phyloP scores from a whole-genome alignment of 2,329 filamentous ascomycete species.

The Hawksworthiomyces lignivorus region DNA sequence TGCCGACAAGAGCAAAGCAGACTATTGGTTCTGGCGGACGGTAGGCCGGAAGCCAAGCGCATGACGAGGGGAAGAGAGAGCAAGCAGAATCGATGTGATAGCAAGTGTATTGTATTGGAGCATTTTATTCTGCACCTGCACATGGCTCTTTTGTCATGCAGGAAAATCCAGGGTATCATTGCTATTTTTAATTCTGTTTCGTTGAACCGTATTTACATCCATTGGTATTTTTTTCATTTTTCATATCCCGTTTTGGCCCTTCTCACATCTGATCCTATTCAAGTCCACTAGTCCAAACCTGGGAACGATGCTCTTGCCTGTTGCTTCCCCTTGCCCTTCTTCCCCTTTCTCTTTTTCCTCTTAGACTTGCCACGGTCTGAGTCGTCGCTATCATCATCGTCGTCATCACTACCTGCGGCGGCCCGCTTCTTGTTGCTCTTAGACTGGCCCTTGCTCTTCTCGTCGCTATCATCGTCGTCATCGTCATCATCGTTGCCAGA shows the following conservation, averaged over 20 bases:
- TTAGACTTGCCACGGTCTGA: conserved; percentile 19
- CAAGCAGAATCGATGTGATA: too few species aligned
- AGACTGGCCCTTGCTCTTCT: conserved; percentile 15
- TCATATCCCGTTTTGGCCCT: neutral
- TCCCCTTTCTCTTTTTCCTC: conserved; percentile 24
- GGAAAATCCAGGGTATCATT: neutral
- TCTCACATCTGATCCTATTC: neutral
- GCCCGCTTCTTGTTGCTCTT: conserved; percentile 36
- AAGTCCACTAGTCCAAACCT: conserved; percentile 22
- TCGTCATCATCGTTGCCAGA: conserved; percentile 33
- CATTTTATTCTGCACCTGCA: too few species aligned
- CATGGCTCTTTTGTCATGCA: too few species aligned
- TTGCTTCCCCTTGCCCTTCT: conserved; percentile 9
- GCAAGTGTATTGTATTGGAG: too few species aligned
- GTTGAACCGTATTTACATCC: neutral
- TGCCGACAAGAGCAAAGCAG: neutral
- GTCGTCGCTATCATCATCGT: conserved; percentile 26
- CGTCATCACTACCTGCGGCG: conserved; percentile 17
- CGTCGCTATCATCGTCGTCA: conserved; percentile 39
- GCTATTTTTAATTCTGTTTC: too few species aligned
- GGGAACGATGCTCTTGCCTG: conserved; percentile 20
- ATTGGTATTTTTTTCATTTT: neutral
- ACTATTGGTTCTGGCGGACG: conserved; percentile 6
- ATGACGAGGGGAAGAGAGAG: neutral
- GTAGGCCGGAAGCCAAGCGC: conserved; percentile 1